Evolutionary conservation across 2,329 filamentous ascomycete species (phyloP), one percentile per base, ranked within the genome.

Genomic region (Curvularia sp.): DNA sequence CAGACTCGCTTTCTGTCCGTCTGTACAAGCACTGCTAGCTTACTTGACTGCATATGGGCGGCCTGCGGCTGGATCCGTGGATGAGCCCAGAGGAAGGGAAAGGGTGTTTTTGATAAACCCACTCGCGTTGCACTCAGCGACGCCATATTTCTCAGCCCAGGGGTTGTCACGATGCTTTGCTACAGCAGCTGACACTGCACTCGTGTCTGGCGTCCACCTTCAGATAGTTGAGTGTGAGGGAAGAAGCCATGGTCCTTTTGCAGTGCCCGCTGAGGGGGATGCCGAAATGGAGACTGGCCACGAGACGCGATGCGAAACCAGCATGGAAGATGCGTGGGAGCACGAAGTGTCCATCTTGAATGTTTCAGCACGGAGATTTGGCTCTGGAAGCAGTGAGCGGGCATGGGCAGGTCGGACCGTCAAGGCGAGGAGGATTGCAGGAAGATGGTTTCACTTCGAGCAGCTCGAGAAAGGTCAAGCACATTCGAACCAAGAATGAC

Each of bases 131-230:
- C 91, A 93, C 72, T 83, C 85, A 23, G 82, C 85, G 53, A 90
- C 88, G 0, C 87, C 87, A 61, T 88, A 91, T 59, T 93, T 89
- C 85, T 92, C 89, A 49, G 89, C 87, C 0, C 90, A 93, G 75
- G 91, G 90, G 0, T 74, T 93, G 12, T 82, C 85, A 19, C 82
- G 82, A 56, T 88, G 87, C 1, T 80, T 87, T n/a, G 83, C 89
- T 1, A 77, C 80, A 0, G 75, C 90, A 1, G 83, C 91, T 8
- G 89, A 92, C 57, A 82, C 84, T 2, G 87, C 87, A 0, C 55
- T 74, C 53, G 67, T 60, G 19, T 63, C 71, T 0, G 62, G 61
- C 3, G 75, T 71, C n/a, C 68, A 68, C 47, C 74, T 83, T 12
- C 53, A 79, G n/a, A 53, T 83, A 28, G 77, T 76, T 3, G 81